Evolutionary conservation across 441 rosid species (phyloP).

Genomic region (Theobroma grandiflorum): DNA sequence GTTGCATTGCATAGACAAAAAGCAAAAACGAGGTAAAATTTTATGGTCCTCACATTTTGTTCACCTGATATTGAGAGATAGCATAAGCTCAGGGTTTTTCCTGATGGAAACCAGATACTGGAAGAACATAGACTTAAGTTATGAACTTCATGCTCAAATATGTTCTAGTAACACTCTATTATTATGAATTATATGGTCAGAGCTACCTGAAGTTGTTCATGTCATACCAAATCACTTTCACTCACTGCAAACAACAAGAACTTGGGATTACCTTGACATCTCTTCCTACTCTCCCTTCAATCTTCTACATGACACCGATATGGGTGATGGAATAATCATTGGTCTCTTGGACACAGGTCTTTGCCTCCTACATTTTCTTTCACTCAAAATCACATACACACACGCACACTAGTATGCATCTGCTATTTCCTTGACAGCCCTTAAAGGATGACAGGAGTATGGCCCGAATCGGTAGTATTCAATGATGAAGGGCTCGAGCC

Average conservation of each 20-base stretch:
- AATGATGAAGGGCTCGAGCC: slow-evolving; percentile 58
- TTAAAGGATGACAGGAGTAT: slow-evolving; percentile 49
- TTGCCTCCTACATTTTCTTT: not conserved
- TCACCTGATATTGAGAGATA: not conserved
- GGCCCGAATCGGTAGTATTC: slow-evolving; percentile 67
- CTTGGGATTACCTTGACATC: slow-evolving; percentile 69
- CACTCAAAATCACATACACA: not conserved
- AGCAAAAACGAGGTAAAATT: not conserved
- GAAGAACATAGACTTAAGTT: not conserved
- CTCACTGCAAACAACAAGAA: slow-evolving; percentile 62
- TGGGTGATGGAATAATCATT: slow-evolving; percentile 66
- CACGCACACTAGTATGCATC: not conserved
- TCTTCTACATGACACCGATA: slow-evolving; percentile 45
- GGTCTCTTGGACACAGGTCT: slow-evolving; percentile 68
- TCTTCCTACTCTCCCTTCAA: slow-evolving; percentile 42
- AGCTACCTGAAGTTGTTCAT: slow-evolving; percentile 57
- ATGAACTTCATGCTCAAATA: not conserved
- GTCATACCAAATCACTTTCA: slow-evolving; percentile 52
- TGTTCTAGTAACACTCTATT: not conserved
- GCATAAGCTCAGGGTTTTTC: not conserved
- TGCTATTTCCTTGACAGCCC: not conserved
- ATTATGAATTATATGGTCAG: slow-evolving; percentile 34
- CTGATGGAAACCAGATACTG: not conserved
- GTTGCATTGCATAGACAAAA: not conserved
- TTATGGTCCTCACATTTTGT: not conserved